Conservation (phyloP, 2,329 filamentous ascomycete species). For the Chaetoscypha palmicola region DNA sequence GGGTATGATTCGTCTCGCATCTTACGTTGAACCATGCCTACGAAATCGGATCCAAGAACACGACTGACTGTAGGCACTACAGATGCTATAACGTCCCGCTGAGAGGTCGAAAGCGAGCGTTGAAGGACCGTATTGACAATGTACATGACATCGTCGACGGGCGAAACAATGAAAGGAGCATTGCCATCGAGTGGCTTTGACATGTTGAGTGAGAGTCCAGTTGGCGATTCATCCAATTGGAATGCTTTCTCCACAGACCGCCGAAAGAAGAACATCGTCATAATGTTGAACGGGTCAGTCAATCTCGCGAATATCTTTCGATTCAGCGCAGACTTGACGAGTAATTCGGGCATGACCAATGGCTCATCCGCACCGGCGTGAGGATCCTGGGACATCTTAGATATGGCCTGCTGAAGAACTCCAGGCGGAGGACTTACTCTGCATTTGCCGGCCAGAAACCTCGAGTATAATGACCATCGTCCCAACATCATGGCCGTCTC, state of each 20-base stretch:
- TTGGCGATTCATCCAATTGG: constrained; percentile 84
- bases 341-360: constrained; percentile 63
- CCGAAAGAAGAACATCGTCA: constrained; percentile 96
- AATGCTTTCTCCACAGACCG: constrained; percentile 96
- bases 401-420: constrained; percentile 21
- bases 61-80: constrained; percentile 73
- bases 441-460: constrained; percentile 83
- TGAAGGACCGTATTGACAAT: constrained; percentile 91
- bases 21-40: constrained; percentile 94
- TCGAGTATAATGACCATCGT: constrained; percentile 85
- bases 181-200: constrained; percentile 66
- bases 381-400: constrained; percentile 41
- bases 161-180: constrained; percentile 85
- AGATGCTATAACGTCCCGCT: constrained; percentile 67
- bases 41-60: constrained; percentile 81
- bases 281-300: constrained; percentile 73
- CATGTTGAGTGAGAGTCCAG: constrained; percentile 69
- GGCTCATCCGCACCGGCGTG: constrained; percentile 45
- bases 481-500: constrained; percentile 91
- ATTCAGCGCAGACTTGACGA: constrained; percentile 71
- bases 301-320: constrained; percentile 72
- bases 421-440: constrained; percentile 47
- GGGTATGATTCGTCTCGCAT: constrained; percentile 97
- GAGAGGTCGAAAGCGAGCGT: constrained; percentile 78
- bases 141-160: constrained; percentile 98